Conservation (phyloP, 2,329 filamentous ascomycete species). For the Penicillium hordei region DNA sequence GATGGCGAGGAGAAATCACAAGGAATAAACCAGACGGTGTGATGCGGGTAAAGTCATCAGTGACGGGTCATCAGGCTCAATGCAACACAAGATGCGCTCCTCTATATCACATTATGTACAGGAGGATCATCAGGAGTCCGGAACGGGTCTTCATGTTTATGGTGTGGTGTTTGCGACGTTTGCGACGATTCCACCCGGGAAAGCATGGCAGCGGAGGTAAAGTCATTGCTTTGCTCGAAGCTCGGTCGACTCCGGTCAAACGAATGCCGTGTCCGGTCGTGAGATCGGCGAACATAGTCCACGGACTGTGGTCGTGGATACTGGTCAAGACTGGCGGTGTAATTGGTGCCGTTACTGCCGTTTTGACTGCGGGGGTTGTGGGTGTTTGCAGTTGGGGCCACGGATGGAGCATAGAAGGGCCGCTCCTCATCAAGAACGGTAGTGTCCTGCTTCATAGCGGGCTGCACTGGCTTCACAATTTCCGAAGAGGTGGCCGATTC, state of each 20-base stretch:
- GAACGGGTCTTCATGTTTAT: slow-evolving; percentile 35
- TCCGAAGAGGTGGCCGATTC: slow-evolving; percentile 43
- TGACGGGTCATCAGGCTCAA: slow-evolving; percentile 30
- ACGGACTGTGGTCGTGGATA: slow-evolving; percentile 59
- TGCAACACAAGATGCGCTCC: slow-evolving; percentile 22
- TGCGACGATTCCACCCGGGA: slow-evolving; percentile 74
- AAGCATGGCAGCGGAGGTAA: slow-evolving; percentile 84
- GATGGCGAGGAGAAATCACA: slow-evolving; percentile 18
- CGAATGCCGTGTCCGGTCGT: slow-evolving; percentile 79
- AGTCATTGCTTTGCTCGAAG: slow-evolving; percentile 85
- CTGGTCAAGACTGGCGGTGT: slow-evolving; percentile 58
- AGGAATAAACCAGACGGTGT: slow-evolving; percentile 34
- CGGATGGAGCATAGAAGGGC: slow-evolving; percentile 90
- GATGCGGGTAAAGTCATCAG: slow-evolving; percentile 29
- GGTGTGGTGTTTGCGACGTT: slow-evolving; percentile 43
- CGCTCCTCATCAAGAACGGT: slow-evolving; percentile 82
- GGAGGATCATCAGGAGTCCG: slow-evolving; percentile 35
- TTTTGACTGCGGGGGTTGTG: slow-evolving; percentile 83
- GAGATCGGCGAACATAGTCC: slow-evolving; percentile 66
- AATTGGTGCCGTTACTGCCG: slow-evolving; percentile 91
- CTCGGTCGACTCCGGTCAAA: slow-evolving; percentile 82
- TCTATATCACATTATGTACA: slow-evolving; percentile 34
- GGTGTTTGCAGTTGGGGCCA: slow-evolving; percentile 72
- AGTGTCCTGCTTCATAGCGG: slow-evolving; percentile 59
- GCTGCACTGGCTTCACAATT: slow-evolving; percentile 51